Evolutionary conservation across 257 asterid species (phyloP).

Genomic region (Nicotiana noctiflora): DNA sequence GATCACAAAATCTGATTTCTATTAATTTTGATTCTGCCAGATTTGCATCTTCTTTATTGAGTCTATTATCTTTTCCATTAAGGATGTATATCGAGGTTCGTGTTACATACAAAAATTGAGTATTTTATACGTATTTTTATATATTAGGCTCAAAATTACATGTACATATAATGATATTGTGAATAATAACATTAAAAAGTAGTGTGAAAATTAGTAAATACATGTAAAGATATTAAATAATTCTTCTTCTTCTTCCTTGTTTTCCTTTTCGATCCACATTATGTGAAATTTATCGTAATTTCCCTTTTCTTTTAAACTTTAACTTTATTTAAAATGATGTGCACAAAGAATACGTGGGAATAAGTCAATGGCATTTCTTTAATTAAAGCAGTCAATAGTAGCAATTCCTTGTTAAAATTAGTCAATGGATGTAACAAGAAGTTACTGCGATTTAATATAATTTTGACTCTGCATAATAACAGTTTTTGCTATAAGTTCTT

Average conservation of each 20-base stretch:
- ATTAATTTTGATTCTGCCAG: neutral
- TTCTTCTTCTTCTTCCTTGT: neutral
- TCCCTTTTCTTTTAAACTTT: neutral
- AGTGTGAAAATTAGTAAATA: no score
- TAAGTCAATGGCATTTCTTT: neutral
- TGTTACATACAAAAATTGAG: no score
- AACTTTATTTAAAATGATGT: neutral
- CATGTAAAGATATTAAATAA: no score
- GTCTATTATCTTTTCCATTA: neutral
- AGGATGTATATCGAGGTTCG: neutral
- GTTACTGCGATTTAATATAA: neutral
- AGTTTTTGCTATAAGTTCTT: neutral
- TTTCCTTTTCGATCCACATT: neutral
- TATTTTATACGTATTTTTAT: no score
- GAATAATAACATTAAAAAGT: no score
- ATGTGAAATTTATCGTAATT: neutral
- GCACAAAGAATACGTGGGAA: neutral
- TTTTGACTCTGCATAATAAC: neutral
- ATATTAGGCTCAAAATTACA: no score
- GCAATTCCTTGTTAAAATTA: slow-evolving; percentile 2
- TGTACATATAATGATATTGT: no score
- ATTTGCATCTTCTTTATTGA: neutral
- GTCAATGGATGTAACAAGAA: neutral
- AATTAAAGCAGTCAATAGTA: neutral
- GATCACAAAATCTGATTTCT: neutral